Base-by-base conservation (phyloP, 306 rosid genomes). In the Adenanthera pavonina region DNA sequence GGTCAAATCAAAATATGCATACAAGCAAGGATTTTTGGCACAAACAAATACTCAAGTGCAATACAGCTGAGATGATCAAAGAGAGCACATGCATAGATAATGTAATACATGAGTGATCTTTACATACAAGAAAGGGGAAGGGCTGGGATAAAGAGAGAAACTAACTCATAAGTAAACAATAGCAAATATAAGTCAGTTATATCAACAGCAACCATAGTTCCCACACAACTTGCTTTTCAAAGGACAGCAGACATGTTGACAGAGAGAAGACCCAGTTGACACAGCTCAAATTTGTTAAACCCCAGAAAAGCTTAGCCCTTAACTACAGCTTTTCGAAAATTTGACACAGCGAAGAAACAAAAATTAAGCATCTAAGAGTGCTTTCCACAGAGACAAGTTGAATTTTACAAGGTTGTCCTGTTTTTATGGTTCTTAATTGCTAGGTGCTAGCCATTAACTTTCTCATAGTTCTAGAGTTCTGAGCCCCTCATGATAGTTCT, bases 331-430 rank as follows among this genome's bases (percentile, higher is more conserved):
- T 62, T 15, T 35, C 19, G 56, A 25, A 38, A 11, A 19, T 43
- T 20, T 69, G 36, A 19, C 19, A 7, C 13, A 5, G 54, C 43
- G 35, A 62, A 33, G 43, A 69, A 25, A 69, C 54, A 20, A 8
- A 61, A 8, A 61, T 13, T 30, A 69, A 11, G 72, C 72, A 67
- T 9, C 7, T 16, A 38, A 41, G 34, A 67, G 44, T n/a, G 52
- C 34, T 17, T 69, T 41, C 59, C 75, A 69, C 30, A 48, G 25
- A 71, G 75, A 71, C 14, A 71, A 71, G 6, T 48, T 20, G 30
- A n/a, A 1, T 35, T 40, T 16, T 67, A 8, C 51, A 67, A 67
- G 34, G 0, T 5, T 15, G 43, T 62, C n/a, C 25, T 25, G 30
- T 36, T 25, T 25, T 25, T 25, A 25, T 25, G 10, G n/a, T 1